Conservation (phyloP, 768 basidiomycete species). For the Rhodotorula babjevae region DNA sequence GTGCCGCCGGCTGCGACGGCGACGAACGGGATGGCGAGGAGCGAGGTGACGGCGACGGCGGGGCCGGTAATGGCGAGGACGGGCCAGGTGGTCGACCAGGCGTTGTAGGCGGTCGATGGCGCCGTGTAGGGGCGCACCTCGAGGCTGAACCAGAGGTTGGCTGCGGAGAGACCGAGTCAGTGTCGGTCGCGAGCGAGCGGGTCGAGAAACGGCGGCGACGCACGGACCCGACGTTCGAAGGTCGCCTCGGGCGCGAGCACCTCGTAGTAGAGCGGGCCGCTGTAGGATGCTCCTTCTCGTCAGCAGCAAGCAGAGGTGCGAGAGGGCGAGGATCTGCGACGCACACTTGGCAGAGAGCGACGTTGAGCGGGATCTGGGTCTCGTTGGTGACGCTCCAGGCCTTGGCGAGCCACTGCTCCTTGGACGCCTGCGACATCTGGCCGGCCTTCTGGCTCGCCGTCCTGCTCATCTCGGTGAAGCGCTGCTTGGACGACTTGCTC, state of each 20-base stretch:
- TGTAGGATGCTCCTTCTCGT: no score
- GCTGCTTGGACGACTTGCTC: background rate
- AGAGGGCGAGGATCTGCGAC: background rate
- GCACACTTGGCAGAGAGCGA: constrained; percentile 1
- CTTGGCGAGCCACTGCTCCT: constrained; percentile 8
- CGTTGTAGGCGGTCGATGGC: constrained; percentile 10
- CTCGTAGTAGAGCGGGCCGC: constrained; percentile 32
- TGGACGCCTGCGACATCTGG: background rate
- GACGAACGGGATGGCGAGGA: constrained; percentile 35
- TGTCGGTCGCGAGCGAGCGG: background rate
- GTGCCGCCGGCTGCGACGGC: constrained; percentile 26
- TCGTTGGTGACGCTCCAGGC: constrained; percentile 26
- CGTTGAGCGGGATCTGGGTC: constrained; percentile 32
- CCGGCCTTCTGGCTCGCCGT: background rate
- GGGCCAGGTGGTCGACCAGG: constrained; percentile 28
- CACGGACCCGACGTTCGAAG: constrained; percentile 32
- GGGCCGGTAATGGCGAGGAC: constrained; percentile 32
- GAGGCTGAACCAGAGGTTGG: constrained; percentile 25
- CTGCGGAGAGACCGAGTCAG: background rate
- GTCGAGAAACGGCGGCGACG: background rate
- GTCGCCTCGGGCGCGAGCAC: constrained; percentile 26
- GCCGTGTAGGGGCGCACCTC: constrained; percentile 31
- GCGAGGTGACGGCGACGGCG: constrained; percentile 22
- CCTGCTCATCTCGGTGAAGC: background rate
- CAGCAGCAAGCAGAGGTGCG: no score